phyloP scores from a whole-genome alignment of 2,329 filamentous ascomycete species.

The Diaporthe batatas region DNA sequence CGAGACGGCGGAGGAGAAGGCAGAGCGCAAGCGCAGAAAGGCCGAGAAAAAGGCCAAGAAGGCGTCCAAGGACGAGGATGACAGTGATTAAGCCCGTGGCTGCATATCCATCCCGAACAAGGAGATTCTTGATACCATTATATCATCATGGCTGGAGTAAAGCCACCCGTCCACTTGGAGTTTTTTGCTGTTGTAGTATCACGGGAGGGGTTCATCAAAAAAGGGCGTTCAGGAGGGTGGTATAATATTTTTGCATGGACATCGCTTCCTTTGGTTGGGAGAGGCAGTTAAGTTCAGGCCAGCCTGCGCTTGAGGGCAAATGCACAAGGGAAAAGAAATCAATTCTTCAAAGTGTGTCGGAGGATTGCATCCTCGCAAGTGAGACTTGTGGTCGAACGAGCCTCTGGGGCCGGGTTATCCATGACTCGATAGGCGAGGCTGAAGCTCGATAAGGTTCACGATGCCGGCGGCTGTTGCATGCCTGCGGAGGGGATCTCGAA shows the following conservation, averaged over 20 bases:
- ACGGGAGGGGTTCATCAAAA: conserved; percentile 36
- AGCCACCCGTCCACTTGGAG: conserved; percentile 36
- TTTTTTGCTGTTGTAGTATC: conserved; percentile 37
- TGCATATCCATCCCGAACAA: conserved; percentile 23
- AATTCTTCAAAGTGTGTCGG: not conserved
- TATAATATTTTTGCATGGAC: conserved; percentile 18
- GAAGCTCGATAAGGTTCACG: conserved; percentile 20
- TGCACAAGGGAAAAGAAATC: conserved; percentile 3
- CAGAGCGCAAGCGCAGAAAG: conserved; percentile 51
- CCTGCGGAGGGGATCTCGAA: not conserved
- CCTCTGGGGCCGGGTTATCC: conserved; percentile 6
- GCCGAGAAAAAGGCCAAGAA: conserved; percentile 51
- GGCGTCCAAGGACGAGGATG: conserved; percentile 43
- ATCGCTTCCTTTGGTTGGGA: conserved; percentile 25
- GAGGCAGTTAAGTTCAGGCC: conserved; percentile 12
- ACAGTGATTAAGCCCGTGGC: conserved; percentile 44
- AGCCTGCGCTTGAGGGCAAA: conserved; percentile 20
- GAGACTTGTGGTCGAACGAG: conserved; percentile 10
- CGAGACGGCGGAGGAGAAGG: conserved; percentile 78
- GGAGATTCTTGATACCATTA: conserved; percentile 34
- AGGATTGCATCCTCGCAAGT: not conserved
- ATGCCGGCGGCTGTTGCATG: conserved; percentile 17
- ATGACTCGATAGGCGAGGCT: conserved; percentile 18
- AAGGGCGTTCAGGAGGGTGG: conserved; percentile 36
- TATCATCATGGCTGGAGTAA: conserved; percentile 38